phyloP scores from a whole-genome alignment of 2,329 filamentous ascomycete genomes.

The Lachnellula occidentalis region DNA sequence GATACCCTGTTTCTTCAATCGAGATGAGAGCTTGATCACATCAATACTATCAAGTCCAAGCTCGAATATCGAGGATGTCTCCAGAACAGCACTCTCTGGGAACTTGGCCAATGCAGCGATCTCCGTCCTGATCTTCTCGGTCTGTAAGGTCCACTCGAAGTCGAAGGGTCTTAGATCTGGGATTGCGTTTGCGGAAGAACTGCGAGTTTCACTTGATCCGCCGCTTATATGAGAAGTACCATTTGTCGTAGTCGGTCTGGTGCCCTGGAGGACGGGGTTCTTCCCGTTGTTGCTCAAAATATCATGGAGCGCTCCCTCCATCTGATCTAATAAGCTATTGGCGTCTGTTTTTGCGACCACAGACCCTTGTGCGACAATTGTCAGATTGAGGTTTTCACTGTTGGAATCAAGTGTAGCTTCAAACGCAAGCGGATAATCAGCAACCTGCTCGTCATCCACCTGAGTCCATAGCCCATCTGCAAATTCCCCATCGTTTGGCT shows the following conservation, averaged over 20 bases:
- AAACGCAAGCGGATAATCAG: conserved; percentile 60
- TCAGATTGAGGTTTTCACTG: conserved; percentile 45
- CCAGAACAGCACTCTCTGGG: conserved; percentile 44
- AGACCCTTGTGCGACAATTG: conserved; percentile 52
- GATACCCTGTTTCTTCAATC: conserved; percentile 57
- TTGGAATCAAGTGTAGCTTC: conserved; percentile 56
- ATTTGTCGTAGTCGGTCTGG: background rate
- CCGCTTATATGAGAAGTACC: background rate
- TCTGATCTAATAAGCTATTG: conserved; percentile 37
- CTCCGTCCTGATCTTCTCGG: conserved; percentile 51
- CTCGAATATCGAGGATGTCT: conserved; percentile 65
- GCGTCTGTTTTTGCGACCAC: conserved; percentile 34
- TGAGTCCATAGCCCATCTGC: conserved; percentile 47
- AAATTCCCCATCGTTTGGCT: conserved; percentile 22
- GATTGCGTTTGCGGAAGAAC: background rate
- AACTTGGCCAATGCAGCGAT: conserved; percentile 58
- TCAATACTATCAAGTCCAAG: conserved; percentile 91
- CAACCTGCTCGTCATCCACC: conserved; percentile 38
- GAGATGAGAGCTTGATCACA: conserved; percentile 74
- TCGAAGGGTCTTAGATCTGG: conserved; percentile 36
- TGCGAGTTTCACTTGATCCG: background rate
- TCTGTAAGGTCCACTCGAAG: conserved; percentile 56
- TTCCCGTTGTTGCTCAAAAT: conserved; percentile 16
- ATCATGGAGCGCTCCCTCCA: conserved; percentile 30
- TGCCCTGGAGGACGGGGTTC: conserved; percentile 4